These are phyloP conservation scores for Mariannaea elegans DNA, from an alignment of 2,329 filamentous ascomycete species.

Conservation along the genomic window DNA sequence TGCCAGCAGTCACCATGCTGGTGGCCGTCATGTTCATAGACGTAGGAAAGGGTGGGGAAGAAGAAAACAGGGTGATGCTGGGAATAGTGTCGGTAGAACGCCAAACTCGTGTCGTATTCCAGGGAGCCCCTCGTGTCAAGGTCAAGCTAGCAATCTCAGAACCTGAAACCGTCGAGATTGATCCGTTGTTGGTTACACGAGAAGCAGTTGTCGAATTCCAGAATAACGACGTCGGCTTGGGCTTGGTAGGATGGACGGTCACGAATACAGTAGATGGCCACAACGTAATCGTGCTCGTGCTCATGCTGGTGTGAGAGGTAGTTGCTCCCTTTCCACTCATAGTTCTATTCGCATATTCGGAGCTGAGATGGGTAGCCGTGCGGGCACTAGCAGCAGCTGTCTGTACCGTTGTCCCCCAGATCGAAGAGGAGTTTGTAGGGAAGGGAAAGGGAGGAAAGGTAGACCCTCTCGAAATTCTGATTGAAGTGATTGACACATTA, in stretches of 20 bases:
- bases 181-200: not conserved
- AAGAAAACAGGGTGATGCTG: not conserved
- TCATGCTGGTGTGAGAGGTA: not conserved
- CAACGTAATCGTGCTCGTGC: not conserved
- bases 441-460: slow-evolving; percentile 25
- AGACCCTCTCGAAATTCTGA: slow-evolving; percentile 20
- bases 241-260: not conserved
- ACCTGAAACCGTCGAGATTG: not conserved
- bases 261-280: not conserved
- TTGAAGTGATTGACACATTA: slow-evolving; percentile 1
- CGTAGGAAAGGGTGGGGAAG: not conserved
- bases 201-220: not conserved
- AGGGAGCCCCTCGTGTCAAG: not conserved
- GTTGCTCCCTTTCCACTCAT: not conserved
- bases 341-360: not conserved
- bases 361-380: not conserved
- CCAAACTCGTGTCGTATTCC: not conserved
- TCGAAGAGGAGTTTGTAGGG: slow-evolving; percentile 22
- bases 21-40: not conserved
- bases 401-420: not conserved
- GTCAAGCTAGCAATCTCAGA: not conserved
- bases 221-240: not conserved
- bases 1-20: not conserved
- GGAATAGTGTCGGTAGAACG: not conserved
- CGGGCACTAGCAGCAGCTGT: not conserved